A percentile compares a stretch with the other conserved stretches of the same genome.
These are phyloP conservation scores for Microdochium bolleyi DNA, from an alignment of 2,329 filamentous ascomycete species.

Conservation along the genomic window DNA sequence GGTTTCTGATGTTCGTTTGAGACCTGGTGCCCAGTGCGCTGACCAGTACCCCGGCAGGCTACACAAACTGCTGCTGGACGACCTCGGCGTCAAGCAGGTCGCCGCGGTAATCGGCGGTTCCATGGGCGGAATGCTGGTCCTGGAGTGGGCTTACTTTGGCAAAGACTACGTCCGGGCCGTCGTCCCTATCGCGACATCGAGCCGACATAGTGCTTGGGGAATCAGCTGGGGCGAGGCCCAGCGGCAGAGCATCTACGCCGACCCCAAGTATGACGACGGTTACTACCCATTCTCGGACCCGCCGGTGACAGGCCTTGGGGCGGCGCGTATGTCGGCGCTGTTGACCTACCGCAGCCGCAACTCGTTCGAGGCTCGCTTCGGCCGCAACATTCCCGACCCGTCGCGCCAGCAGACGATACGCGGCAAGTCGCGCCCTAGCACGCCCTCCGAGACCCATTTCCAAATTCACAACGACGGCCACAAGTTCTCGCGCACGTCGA, in stretches of 20 bases:
- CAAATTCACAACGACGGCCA: slow-evolving; percentile 80
- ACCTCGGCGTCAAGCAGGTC: slow-evolving; percentile 70
- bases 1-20: neutral
- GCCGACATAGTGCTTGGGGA: slow-evolving; percentile 79
- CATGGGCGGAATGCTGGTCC: slow-evolving; percentile 83
- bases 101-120: slow-evolving; percentile 77
- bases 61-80: slow-evolving; percentile 73
- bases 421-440: slow-evolving; percentile 50
- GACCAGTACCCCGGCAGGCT: slow-evolving; percentile 37
- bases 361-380: slow-evolving; percentile 93
- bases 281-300: slow-evolving; percentile 88
- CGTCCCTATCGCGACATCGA: slow-evolving; percentile 79
- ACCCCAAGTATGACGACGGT: slow-evolving; percentile 96
- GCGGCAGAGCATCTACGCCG: slow-evolving; percentile 89
- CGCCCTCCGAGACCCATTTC: slow-evolving; percentile 65
- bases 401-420: slow-evolving; percentile 78
- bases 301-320: slow-evolving; percentile 77
- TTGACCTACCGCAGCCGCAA: slow-evolving; percentile 94
- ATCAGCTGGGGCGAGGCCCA: slow-evolving; percentile 89
- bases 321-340: slow-evolving; percentile 92
- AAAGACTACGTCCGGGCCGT: slow-evolving; percentile 74
- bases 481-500: slow-evolving; percentile 50
- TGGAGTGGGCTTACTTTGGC: slow-evolving; percentile 88
- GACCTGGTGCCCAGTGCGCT: slow-evolving; percentile 9
- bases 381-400: slow-evolving; percentile 83